A percentile compares a stretch with the other conserved stretches of the same genome.
phyloP scores from a whole-genome alignment of 331 rosid genomes.

The Stylosanthes scabra region DNA sequence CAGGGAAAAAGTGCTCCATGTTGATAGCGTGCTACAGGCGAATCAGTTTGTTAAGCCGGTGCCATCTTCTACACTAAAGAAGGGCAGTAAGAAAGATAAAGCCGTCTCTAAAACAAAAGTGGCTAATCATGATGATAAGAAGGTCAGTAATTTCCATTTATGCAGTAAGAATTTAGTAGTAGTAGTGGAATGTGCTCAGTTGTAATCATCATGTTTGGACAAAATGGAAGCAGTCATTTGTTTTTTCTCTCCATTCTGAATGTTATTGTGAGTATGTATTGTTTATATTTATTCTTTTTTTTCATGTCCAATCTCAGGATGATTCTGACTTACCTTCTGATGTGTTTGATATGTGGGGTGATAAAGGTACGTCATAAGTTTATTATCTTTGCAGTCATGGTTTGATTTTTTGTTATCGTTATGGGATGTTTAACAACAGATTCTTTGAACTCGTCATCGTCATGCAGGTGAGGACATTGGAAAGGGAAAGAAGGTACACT shows the following conservation, averaged over 20 bases:
- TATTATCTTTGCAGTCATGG: neutral
- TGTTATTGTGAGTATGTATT: neutral
- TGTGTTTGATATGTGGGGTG: conserved; percentile 71
- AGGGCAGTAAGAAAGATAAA: conserved; percentile 52
- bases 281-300: conserved; percentile 14
- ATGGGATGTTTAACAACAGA: conserved; percentile 28
- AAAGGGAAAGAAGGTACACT: conserved; percentile 64
- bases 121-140: conserved; percentile 51
- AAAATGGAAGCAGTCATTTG: neutral
- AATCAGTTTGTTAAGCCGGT: conserved; percentile 79
- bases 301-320: conserved; percentile 45
- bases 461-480: conserved; percentile 51
- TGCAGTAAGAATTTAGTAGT: neutral
- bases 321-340: conserved; percentile 47
- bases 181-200: neutral
- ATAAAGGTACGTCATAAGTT: conserved; percentile 50
- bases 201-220: neutral
- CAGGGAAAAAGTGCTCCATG: conserved; percentile 70
- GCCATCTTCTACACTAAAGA: conserved; percentile 76
- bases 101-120: conserved; percentile 34
- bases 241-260: neutral
- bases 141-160: conserved; percentile 52
- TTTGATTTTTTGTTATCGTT: neutral
- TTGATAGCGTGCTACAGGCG: conserved; percentile 72
- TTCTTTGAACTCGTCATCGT: conserved; percentile 36